Percentiles rank a stretch among this genome's conserved stretches.
Conservation (phyloP, 2,329 filamentous ascomycete genomes). For the Tolypocladium tundrense region DNA sequence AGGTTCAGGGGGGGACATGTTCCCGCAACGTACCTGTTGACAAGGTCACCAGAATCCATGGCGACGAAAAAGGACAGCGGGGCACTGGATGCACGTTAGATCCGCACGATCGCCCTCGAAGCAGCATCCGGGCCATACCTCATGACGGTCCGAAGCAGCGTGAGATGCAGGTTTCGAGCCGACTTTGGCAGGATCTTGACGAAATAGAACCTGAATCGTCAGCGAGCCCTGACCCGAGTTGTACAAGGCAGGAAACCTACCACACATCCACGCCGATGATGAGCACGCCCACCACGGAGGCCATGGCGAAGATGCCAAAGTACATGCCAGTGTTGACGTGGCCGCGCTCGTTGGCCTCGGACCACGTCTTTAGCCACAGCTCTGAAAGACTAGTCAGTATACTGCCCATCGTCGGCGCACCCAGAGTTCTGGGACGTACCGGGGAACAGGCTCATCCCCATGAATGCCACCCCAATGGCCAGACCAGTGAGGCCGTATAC, state of each 20-base stretch:
- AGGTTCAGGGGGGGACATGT: background rate
- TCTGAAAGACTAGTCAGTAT: background rate
- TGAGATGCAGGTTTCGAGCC: background rate
- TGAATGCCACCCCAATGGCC: background rate
- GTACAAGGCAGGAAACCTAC: background rate
- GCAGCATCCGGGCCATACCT: background rate
- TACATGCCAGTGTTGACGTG: background rate
- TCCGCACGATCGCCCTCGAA: background rate
- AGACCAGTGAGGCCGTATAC: background rate
- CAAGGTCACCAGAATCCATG: background rate
- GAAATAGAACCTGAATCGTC: background rate
- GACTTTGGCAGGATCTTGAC: background rate
- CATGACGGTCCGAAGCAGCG: conserved; percentile 1
- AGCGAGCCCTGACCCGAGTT: background rate
- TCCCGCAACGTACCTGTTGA: background rate
- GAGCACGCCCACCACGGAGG: background rate
- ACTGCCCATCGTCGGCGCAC: too few relatives aligned
- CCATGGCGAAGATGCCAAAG: background rate
- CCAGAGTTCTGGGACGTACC: background rate
- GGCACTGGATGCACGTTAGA: background rate
- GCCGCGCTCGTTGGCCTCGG: background rate
- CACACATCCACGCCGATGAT: background rate
- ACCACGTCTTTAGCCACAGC: conserved; percentile 1
- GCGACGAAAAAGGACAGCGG: conserved; percentile 1
- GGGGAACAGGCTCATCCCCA: background rate